Evolutionary conservation across 2,329 filamentous ascomycete species (phyloP).

Genomic region (Kalaharituber pfeilii): DNA sequence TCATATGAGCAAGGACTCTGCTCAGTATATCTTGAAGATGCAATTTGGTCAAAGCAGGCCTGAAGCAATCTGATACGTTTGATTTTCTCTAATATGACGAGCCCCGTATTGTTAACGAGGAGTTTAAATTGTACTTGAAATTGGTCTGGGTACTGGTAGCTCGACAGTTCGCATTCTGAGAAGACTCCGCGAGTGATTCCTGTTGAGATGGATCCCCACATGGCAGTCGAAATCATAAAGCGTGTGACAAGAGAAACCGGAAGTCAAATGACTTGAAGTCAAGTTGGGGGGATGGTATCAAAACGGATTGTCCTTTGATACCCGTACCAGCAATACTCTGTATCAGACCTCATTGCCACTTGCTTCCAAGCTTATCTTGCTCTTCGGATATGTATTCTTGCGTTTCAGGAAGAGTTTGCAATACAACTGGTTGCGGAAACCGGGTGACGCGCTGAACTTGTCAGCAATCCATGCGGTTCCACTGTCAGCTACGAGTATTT

Average conservation of each 20-base stretch:
- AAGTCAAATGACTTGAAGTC: conserved; percentile 69
- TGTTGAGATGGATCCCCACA: conserved; percentile 85
- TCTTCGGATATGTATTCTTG: conserved; percentile 71
- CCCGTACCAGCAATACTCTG: conserved; percentile 64
- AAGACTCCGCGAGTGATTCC: conserved; percentile 69
- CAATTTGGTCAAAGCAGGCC: conserved; percentile 68
- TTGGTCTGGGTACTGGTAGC: conserved; percentile 79
- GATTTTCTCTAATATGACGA: too few relatives aligned
- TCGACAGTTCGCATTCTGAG: conserved; percentile 79
- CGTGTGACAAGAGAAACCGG: conserved; percentile 78
- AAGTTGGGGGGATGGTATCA: conserved; percentile 86
- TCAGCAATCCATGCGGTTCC: too few relatives aligned
- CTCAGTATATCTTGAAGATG: conserved; percentile 86
- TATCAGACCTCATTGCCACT: conserved; percentile 77
- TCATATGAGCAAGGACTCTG: conserved; percentile 87
- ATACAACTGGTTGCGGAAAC: conserved; percentile 73
- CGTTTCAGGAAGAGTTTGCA: conserved; percentile 93
- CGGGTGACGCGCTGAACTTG: conserved; percentile 81
- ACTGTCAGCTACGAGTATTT: too few relatives aligned
- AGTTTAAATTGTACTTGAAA: conserved; percentile 56
- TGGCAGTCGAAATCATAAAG: conserved; percentile 89
- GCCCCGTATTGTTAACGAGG: too few relatives aligned
- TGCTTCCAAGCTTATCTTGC: conserved; percentile 75
- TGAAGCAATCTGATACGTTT: conserved; percentile 64
- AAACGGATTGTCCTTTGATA: conserved; percentile 70